These are phyloP conservation scores for Syzygium malaccense DNA, from an alignment of 441 rosid species.

Conservation along the genomic window DNA sequence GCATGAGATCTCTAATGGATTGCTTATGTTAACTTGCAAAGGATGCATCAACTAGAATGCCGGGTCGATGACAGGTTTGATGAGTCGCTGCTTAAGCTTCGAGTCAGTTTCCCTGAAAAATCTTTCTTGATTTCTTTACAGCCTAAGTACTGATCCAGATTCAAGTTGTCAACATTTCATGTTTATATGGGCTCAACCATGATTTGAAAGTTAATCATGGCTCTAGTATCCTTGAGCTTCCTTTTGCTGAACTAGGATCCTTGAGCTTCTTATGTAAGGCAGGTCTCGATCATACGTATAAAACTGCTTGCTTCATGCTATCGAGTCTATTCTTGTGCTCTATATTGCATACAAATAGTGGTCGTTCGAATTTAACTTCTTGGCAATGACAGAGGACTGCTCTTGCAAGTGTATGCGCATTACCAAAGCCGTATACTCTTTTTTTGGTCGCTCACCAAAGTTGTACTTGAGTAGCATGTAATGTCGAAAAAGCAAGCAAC, in stretches of 20 bases:
- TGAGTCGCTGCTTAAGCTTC: not conserved
- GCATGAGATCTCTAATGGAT: not conserved
- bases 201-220: not conserved
- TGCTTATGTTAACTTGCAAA: not conserved
- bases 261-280: not conserved
- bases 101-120: not conserved
- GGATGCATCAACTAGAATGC: not conserved
- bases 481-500: not conserved
- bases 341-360: no score
- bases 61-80: not conserved
- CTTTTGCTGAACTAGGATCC: no score
- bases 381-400: not conserved
- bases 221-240: not conserved
- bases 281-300: not conserved
- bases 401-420: not conserved
- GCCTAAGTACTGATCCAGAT: not conserved
- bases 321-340: not conserved
- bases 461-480: not conserved
- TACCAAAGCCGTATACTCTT: no score
- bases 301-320: not conserved
- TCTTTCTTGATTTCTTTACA: not conserved
- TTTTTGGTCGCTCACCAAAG: no score
- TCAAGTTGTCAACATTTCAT: not conserved
- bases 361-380: no score
- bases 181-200: not conserved